These are phyloP conservation scores for Ogataea sp. DNA, from an alignment of 805 yeast genomes.

Conservation along the genomic window DNA sequence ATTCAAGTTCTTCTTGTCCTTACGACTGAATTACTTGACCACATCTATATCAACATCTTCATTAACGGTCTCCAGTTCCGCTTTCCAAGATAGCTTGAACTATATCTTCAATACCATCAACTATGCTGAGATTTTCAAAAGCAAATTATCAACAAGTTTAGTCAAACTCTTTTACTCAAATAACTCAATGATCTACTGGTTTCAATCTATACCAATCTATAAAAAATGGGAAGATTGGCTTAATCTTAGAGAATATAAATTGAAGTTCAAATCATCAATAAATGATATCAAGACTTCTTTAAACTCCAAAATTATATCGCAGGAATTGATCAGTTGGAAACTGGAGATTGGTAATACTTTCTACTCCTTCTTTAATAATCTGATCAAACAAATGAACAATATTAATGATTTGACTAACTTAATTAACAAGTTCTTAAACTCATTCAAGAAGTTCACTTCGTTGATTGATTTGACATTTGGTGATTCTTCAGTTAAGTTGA, in stretches of 20 bases:
- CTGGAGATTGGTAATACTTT: constrained; percentile 10
- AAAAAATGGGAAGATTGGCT: constrained; percentile 23
- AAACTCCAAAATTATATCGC: constrained; percentile 3
- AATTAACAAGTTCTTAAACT: constrained; percentile 12
- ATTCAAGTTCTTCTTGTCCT: constrained; percentile 14
- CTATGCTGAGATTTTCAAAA: constrained; percentile 13
- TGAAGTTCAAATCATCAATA: constrained; percentile 13
- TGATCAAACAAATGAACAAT: constrained; percentile 5
- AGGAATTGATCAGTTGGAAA: constrained; percentile 15
- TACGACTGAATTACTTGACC: constrained; percentile 10
- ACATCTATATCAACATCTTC: constrained; percentile 2
- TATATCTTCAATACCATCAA: constrained; percentile 23
- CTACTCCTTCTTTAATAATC: constrained; percentile 2
- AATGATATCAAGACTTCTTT: constrained; percentile 8
- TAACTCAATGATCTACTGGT: constrained; percentile 17
- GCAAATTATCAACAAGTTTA: constrained; percentile 15
- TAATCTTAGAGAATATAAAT: constrained; percentile 9
- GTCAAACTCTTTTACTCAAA: constrained; percentile 14
- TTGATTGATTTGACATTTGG: constrained; percentile 12
- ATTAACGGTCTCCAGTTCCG: constrained; percentile 1
- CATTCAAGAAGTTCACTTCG: constrained; percentile 24
- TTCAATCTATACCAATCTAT: constrained; percentile 14
- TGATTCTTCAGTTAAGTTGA: constrained; percentile 2
- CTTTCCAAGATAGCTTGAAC: constrained; percentile 17
- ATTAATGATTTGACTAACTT: constrained; percentile 12